Evolutionary conservation across 2,329 filamentous ascomycete genomes (phyloP).

Genomic region (Calonectria naviculata): DNA sequence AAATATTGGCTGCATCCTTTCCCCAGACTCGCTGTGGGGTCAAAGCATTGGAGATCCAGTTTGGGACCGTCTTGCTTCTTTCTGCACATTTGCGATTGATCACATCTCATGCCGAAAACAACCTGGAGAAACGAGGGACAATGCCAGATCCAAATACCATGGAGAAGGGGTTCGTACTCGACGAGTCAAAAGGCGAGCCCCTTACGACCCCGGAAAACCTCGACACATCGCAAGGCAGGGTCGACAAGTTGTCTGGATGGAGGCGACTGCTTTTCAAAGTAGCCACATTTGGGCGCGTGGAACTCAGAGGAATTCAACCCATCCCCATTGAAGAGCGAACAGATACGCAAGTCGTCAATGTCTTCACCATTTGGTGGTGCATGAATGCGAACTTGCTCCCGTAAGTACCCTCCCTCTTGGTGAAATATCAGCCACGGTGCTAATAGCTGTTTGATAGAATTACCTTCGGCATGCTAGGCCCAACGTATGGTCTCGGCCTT

Average conservation of each 20-base stretch:
- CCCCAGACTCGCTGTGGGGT: slow-evolving; percentile 1
- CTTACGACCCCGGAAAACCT: slow-evolving; percentile 8
- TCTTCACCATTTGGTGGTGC: slow-evolving; percentile 46
- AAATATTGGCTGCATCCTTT: slow-evolving; percentile 20
- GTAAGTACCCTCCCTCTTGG: slow-evolving; percentile 30
- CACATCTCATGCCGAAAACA: neutral
- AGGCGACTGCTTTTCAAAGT: neutral
- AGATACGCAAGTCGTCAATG: slow-evolving; percentile 43
- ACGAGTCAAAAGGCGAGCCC: slow-evolving; percentile 8
- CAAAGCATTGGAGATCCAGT: neutral
- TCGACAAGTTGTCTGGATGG: slow-evolving; percentile 10
- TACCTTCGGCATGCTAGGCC: slow-evolving; percentile 56
- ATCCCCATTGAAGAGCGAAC: slow-evolving; percentile 43
- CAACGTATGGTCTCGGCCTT: slow-evolving; percentile 54
- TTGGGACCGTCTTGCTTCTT: neutral
- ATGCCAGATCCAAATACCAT: slow-evolving; percentile 5
- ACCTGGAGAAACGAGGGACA: neutral
- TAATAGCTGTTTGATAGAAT: slow-evolving; percentile 42
- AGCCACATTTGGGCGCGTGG: slow-evolving; percentile 34
- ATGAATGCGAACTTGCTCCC: slow-evolving; percentile 45
- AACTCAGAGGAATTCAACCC: slow-evolving; percentile 44
- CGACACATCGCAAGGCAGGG: slow-evolving; percentile 14
- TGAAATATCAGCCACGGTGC: too few species aligned
- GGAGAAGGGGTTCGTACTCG: slow-evolving; percentile 7
- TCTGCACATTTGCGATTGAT: neutral